phyloP scores from a whole-genome alignment of 805 yeast species.

The Nakazawaea laoshanensis region DNA sequence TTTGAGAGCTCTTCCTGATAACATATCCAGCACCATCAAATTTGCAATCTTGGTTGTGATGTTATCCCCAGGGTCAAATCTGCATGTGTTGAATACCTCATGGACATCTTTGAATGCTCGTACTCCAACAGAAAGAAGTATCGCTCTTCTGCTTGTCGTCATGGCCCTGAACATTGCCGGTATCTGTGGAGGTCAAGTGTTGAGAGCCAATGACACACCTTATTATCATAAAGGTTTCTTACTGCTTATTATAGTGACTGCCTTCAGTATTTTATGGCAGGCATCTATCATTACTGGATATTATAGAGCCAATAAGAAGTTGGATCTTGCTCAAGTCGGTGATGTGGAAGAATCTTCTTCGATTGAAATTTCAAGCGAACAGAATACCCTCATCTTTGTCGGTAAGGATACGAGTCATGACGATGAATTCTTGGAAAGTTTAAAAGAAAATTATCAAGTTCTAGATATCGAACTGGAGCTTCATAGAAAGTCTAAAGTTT shows the following conservation, averaged over 20 bases:
- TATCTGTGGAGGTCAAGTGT: conserved; percentile 14
- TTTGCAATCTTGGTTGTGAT: conserved; percentile 7
- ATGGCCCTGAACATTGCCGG: conserved; percentile 16
- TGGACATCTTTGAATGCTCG: conserved; percentile 12
- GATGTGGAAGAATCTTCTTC: background rate
- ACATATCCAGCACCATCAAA: background rate
- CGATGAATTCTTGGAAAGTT: background rate
- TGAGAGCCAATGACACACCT: conserved; percentile 13
- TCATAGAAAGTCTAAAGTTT: background rate
- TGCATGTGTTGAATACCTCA: conserved; percentile 12
- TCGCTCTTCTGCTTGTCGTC: conserved; percentile 12
- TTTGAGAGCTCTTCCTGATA: conserved; percentile 2
- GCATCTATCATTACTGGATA: background rate
- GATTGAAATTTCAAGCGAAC: background rate
- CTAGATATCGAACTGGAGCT: conserved; percentile 2
- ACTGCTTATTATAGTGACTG: conserved; percentile 8
- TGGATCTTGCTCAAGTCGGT: background rate
- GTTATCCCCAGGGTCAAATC: background rate
- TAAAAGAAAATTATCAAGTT: conserved; percentile 3
- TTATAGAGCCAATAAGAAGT: background rate
- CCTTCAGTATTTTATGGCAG: conserved; percentile 12
- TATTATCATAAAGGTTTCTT: conserved; percentile 12
- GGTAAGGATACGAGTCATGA: conserved; percentile 6
- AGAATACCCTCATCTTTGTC: conserved; percentile 3
- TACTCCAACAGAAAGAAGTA: conserved; percentile 12